phyloP scores from a whole-genome alignment of 805 yeast genomes.

The Tetrapisispora pingtungensis region DNA sequence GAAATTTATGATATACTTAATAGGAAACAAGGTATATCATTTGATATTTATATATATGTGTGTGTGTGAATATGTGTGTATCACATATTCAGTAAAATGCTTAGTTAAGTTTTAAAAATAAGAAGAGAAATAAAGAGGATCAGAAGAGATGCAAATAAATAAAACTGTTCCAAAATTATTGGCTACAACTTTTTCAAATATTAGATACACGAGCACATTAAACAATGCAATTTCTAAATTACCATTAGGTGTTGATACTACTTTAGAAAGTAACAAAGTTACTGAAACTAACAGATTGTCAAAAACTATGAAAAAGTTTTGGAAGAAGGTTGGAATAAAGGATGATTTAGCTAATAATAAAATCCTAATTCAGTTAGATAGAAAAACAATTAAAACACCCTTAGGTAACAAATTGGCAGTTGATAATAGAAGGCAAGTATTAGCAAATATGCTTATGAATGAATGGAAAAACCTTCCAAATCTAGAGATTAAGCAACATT shows the following conservation, averaged over 20 bases:
- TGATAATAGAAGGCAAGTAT: slow-evolving; percentile 45
- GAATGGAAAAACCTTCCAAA: slow-evolving; percentile 79
- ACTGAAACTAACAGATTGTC: slow-evolving; percentile 63
- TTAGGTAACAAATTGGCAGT: slow-evolving; percentile 59
- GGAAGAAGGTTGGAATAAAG: slow-evolving; percentile 55
- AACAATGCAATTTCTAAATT: slow-evolving; percentile 1
- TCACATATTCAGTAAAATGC: no score
- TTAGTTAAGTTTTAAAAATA: no score
- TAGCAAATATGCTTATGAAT: slow-evolving; percentile 69
- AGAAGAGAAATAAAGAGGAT: no score
- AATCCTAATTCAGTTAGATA: slow-evolving; percentile 55
- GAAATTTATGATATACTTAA: no score
- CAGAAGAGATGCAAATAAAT: background rate
- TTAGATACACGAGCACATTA: background rate
- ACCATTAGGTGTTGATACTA: slow-evolving; percentile 25
- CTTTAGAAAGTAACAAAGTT: slow-evolving; percentile 41
- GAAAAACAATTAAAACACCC: slow-evolving; percentile 75
- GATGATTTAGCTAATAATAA: slow-evolving; percentile 26
- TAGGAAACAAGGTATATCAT: no score
- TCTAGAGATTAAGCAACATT: slow-evolving; percentile 42
- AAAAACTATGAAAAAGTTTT: slow-evolving; percentile 62
- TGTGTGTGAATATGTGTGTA: no score
- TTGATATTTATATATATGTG: no score
- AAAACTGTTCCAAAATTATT: background rate
- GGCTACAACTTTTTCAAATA: background rate